Evolutionary conservation across 192 early-diverging fungal genomes (phyloP), one percentile per base, ranked within the genome.

Genomic region (Ambispora gerdemannii): DNA sequence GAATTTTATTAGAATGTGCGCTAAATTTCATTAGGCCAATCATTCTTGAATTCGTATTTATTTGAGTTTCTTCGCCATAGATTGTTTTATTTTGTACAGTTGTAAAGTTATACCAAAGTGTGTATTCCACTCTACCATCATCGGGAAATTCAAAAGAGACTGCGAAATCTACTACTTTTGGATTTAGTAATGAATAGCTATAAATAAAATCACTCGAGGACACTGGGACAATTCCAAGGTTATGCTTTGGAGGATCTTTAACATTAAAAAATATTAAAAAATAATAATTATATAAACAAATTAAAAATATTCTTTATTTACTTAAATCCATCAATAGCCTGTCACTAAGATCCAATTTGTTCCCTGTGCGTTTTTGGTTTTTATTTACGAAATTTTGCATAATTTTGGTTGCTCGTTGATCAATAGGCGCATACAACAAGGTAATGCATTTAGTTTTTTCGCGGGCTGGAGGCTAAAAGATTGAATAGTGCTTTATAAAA

Each of bases 71-170:
- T 24, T 81, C 79, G 19, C 65, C 62, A 65, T 91, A 91, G 32
- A 80, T 80, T 19, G 78, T 72, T 19, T 76, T 71, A 7, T 83
- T 77, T 49, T 80, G 78, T 74, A 91, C 91, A 75, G 82, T 87
- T 90, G 90, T 91, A 27, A 91, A 73, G 74, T 91, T 89, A 67
- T 91, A 91, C 35, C 81, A 81, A 50, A 82, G 79, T 72, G 89
- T 89, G n/a, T 77, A 68, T 28, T 81, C 75, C 20, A 78, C 73
- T 0, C 73, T 61, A 0, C 38, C 33, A n/a, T 73, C 71, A 15
- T 72, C 70, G 4, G 64, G 70, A 33, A 80, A 83, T 56, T 77
- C 79, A 25, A 83, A 74, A 59, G 85, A n/a, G n/a, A n/a, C n/a
- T n/a, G n/a, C 89, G 75, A 87, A 91, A 3, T 68, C 65, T 7